Conservation (phyloP, 2,329 filamentous ascomycete genomes). For the Periconia macrospinosa region DNA sequence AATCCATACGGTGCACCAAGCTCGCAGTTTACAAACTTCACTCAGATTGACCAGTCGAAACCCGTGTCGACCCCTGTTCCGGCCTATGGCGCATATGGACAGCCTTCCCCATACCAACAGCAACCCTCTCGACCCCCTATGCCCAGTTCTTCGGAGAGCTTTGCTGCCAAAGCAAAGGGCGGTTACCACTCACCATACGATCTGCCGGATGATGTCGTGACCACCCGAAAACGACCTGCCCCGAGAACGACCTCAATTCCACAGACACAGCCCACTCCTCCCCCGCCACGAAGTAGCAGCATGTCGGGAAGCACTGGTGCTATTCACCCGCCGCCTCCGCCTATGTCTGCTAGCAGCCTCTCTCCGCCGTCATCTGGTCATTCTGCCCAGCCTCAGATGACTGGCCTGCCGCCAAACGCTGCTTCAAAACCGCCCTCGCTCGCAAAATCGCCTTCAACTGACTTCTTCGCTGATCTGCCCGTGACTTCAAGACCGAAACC, state of each 20-base stretch:
- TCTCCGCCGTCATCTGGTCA: constrained; percentile 47
- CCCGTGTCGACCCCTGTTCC: constrained; percentile 19
- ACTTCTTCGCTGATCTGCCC: constrained; percentile 55
- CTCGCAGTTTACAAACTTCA: constrained; percentile 52
- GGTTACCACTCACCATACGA: constrained; percentile 96
- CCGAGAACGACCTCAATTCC: constrained; percentile 30
- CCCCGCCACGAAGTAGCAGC: constrained; percentile 66
- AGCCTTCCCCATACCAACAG: constrained; percentile 26
- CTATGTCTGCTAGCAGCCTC: constrained; percentile 36
- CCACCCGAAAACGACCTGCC: constrained; percentile 62
- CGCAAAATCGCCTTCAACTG: constrained; percentile 34
- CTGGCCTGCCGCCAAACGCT: constrained; percentile 24
- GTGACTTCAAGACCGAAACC: constrained; percentile 45
- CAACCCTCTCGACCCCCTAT: constrained; percentile 52
- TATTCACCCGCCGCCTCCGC: constrained; percentile 22
- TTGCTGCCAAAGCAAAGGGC: constrained; percentile 85
- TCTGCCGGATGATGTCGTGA: constrained; percentile 83
- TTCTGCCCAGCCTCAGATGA: constrained; percentile 36
- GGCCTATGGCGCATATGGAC: constrained; percentile 35
- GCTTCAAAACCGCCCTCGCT: constrained; percentile 29
- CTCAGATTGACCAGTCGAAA: constrained; percentile 37
- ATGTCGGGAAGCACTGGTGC: constrained; percentile 39
- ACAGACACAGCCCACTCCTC: constrained; percentile 46
- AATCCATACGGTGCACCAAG: constrained; percentile 57
- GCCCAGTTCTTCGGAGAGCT: constrained; percentile 68